Evolutionary conservation across 2,329 filamentous ascomycete genomes (phyloP).

Genomic region (Teratosphaeria gauchensis): DNA sequence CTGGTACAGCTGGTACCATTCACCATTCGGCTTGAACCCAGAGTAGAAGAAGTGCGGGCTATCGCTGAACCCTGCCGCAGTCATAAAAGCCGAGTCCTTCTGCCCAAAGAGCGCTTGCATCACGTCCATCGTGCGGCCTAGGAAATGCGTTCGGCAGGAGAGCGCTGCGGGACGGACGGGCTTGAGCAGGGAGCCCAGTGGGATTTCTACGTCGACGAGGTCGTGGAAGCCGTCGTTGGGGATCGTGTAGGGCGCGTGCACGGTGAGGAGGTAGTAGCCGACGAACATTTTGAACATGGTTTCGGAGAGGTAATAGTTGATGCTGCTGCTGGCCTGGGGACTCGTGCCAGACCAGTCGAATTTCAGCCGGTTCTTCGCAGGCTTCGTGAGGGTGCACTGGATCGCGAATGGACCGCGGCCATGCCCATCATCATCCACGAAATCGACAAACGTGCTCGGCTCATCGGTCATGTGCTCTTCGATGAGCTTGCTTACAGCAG

Average conservation of each 20-base stretch:
- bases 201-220: constrained; percentile 17
- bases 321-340: constrained; percentile 18
- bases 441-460: constrained; percentile 15
- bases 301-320: constrained; percentile 18
- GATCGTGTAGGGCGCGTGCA: constrained; percentile 17
- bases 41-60: constrained; percentile 21
- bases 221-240: constrained; percentile 20
- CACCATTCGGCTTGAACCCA: constrained; percentile 33
- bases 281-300: constrained; percentile 18
- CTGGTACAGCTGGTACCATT: constrained; percentile 37
- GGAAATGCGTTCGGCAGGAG: constrained; percentile 17
- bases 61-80: constrained; percentile 18
- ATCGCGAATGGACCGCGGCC: constrained; percentile 17
- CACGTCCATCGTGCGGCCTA: constrained; percentile 18
- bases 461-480: constrained; percentile 19
- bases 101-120: constrained; percentile 21
- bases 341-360: constrained; percentile 18
- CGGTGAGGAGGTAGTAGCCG: constrained; percentile 16
- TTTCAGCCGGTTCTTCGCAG: constrained; percentile 13
- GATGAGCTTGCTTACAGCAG: constrained; percentile 17
- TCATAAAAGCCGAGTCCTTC: constrained; percentile 19
- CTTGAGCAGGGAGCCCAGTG: constrained; percentile 14
- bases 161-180: constrained; percentile 17
- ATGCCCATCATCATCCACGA: constrained; percentile 20
- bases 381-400: constrained; percentile 19